Evolutionary conservation across 306 rosid species (phyloP), one percentile per base, ranked within the genome.

Genomic region (Ammopiptanthus mongolicus): DNA sequence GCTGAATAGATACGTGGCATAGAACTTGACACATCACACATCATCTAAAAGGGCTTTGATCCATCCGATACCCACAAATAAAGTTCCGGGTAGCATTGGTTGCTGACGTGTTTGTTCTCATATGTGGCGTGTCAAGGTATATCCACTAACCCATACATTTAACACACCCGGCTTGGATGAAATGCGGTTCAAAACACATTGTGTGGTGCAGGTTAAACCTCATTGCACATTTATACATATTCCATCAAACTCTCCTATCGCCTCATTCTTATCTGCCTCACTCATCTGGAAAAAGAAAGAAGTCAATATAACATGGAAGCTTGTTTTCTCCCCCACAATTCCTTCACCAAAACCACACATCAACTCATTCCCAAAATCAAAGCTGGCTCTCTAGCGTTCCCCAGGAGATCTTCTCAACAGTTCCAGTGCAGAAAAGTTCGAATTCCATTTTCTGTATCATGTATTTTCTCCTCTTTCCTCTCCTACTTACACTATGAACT

Each of bases 261-360:
- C 37, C 31, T 33, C 81, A 29, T 53, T 61, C 78, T 68, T 34
- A 48, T 69, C 87, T 55, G 23, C 64, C 22, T 34, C 18, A 51
- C 44, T 41, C 23, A 7, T 23, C 29, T 13, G 51, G 6, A 76
- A 1, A 23, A 42, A 70, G 18, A 46, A 65, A n/a, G 6, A 46
- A 22, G 69, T 58, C 57, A 56, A 28, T 36, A 4, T 37, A 74
- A 36, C 82, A 89, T 91, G 97, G 99, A 91, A 70, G 93, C 97
- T 84, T 81, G 91, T 59, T 87, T 88, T 52, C 82, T 87, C 77
- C 69, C 87, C 71, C 82, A 92, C 31, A 84, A 80, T 77, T 82
- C 87, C 74, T 82, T 90, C 87, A 74, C 77, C 69, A 91, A 78
- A 71, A 21, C 84, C 73, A 31, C 73, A 2, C 87, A 74, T 56